Percentiles rank a stretch among this genome's conserved stretches.
Conservation (phyloP, 2,329 filamentous ascomycete species). For the Cladorrhinum sp. region DNA sequence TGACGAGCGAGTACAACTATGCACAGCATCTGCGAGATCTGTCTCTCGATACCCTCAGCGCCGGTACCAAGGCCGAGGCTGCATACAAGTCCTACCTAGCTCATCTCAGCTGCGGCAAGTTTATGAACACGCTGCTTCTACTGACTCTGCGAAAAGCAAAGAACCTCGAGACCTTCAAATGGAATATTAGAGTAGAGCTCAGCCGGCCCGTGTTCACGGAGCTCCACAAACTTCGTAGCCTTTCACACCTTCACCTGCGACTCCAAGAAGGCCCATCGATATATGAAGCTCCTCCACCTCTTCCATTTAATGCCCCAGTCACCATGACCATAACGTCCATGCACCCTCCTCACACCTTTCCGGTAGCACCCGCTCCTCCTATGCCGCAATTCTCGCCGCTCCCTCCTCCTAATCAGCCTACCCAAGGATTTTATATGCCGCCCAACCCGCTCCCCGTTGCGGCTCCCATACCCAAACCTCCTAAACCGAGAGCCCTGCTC, state of each 20-base stretch:
- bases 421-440: slow-evolving; percentile 27
- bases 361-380: slow-evolving; percentile 19
- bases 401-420: slow-evolving; percentile 22
- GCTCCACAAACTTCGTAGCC: slow-evolving; percentile 51
- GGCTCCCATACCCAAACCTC: slow-evolving; percentile 36
- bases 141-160: slow-evolving; percentile 54
- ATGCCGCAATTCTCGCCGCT: slow-evolving; percentile 20
- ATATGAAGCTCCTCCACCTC: slow-evolving; percentile 48
- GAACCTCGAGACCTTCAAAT: slow-evolving; percentile 56
- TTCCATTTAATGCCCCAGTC: slow-evolving; percentile 35
- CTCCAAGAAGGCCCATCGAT: slow-evolving; percentile 57
- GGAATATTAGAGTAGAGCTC: slow-evolving; percentile 64
- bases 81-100: slow-evolving; percentile 55
- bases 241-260: slow-evolving; percentile 55
- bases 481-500: slow-evolving; percentile 32
- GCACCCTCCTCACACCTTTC: slow-evolving; percentile 23
- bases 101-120: slow-evolving; percentile 57
- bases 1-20: slow-evolving; percentile 63
- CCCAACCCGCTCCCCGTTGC: slow-evolving; percentile 34
- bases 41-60: slow-evolving; percentile 53
- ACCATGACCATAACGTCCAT: slow-evolving; percentile 20
- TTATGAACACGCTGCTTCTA: slow-evolving; percentile 59
- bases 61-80: slow-evolving; percentile 51
- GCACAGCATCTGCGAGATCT: slow-evolving; percentile 55
- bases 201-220: slow-evolving; percentile 56